phyloP scores from a whole-genome alignment of 805 yeast species.

The Hemisphaericaspora nanyangensis region DNA sequence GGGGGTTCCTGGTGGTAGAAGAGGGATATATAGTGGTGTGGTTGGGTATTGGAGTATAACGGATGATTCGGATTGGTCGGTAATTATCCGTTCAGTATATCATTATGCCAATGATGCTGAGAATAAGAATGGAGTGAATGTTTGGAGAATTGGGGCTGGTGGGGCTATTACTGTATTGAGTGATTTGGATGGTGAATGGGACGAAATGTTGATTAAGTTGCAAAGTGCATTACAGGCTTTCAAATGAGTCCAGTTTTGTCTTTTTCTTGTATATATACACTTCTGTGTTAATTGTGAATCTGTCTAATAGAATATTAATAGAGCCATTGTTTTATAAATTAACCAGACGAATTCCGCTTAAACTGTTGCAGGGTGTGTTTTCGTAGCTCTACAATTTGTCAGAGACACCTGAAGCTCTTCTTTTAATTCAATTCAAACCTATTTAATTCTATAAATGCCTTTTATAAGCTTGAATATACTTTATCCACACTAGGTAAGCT shows the following conservation, averaged over 20 bases:
- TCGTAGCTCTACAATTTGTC: too few species aligned
- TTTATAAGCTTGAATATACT: too few species aligned
- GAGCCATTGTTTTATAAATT: too few species aligned
- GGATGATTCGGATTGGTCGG: conserved; percentile 93
- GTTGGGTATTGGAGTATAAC: conserved; percentile 92
- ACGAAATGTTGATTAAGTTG: conserved; percentile 81
- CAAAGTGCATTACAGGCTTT: conserved; percentile 79
- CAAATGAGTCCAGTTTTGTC: conserved; percentile 4
- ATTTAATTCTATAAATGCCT: too few species aligned
- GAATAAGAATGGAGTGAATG: conserved; percentile 16
- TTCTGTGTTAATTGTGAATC: too few species aligned
- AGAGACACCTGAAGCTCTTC: too few species aligned
- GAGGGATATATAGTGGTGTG: conserved; percentile 91
- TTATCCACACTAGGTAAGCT: too few species aligned
- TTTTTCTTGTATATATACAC: background rate
- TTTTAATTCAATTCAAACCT: too few species aligned
- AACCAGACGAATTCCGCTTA: too few species aligned
- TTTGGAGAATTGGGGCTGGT: conserved; percentile 95
- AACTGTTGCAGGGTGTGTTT: too few species aligned
- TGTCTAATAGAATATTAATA: too few species aligned
- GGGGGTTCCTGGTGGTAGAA: conserved; percentile 41
- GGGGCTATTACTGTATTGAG: conserved; percentile 95
- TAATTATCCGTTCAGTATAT: conserved; percentile 80
- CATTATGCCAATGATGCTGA: conserved; percentile 51
- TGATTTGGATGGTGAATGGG: conserved; percentile 81